Evolutionary conservation across 108 stramenopile genomes (phyloP).

Genomic region (Skeletonema marinoi): DNA sequence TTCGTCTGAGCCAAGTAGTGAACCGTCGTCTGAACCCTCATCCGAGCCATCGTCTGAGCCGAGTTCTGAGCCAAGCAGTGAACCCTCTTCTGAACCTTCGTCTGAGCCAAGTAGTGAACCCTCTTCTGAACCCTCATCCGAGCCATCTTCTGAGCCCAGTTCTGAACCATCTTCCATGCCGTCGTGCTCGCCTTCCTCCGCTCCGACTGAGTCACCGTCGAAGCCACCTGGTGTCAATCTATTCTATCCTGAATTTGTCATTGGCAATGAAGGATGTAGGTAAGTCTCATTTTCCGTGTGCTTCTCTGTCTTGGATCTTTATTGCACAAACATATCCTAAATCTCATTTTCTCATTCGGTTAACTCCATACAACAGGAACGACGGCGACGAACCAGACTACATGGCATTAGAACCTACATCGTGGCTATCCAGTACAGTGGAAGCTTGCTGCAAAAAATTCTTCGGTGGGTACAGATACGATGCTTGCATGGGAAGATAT

Average conservation of each 20-base stretch:
- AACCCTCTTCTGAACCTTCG: no score
- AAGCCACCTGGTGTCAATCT: not conserved
- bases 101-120: no score
- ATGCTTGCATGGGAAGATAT: not conserved
- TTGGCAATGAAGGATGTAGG: not conserved
- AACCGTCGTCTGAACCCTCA: no score
- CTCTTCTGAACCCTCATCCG: no score
- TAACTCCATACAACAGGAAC: not conserved
- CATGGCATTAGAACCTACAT: not conserved
- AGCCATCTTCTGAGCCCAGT: not conserved
- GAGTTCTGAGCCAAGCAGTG: no score
- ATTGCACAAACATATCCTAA: no score
- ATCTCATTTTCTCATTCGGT: not conserved
- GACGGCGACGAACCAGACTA: not conserved
- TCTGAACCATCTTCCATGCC: not conserved
- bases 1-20: no score
- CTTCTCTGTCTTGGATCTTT: no score
- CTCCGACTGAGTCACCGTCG: not conserved
- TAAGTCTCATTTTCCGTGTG: not conserved
- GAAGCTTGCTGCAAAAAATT: not conserved
- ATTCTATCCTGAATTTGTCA: not conserved
- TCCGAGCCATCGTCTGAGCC: no score
- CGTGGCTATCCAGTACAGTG: not conserved
- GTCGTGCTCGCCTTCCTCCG: not conserved
- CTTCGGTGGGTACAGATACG: not conserved